A percentile compares a stretch with the other conserved stretches of the same genome.
Evolutionary conservation across 192 early-diverging fungal species (phyloP).

Genomic region (Coemansia sp.): DNA sequence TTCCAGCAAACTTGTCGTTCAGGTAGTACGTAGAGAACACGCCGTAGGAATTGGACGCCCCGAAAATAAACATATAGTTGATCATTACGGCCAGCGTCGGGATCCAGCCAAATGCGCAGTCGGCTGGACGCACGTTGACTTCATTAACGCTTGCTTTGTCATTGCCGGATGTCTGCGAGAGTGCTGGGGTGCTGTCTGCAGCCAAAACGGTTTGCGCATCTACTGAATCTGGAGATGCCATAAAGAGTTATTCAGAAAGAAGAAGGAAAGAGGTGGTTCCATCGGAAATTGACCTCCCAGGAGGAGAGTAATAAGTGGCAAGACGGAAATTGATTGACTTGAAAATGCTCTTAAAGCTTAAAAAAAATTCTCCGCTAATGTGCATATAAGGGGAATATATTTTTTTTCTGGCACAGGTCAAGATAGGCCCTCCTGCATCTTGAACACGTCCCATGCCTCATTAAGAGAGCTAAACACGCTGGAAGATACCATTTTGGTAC

Average conservation of each 20-base stretch:
- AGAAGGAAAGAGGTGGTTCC: too few species aligned
- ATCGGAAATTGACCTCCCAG: too few species aligned
- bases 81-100: constrained; percentile 49
- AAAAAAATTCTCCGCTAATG: constrained; percentile 35
- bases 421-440: constrained; percentile 67
- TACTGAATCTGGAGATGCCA: too few species aligned
- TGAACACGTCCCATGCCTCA: constrained; percentile 94
- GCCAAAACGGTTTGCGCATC: neutral
- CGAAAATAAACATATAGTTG: constrained; percentile 52
- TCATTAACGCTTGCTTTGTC: neutral
- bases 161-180: neutral
- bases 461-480: constrained; percentile 86
- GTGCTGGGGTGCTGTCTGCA: neutral
- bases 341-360: too few species aligned
- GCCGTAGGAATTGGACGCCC: constrained; percentile 39
- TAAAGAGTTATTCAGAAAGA: too few species aligned
- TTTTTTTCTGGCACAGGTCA: neutral
- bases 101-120: constrained; percentile 40
- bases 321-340: too few species aligned
- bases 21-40: constrained; percentile 50
- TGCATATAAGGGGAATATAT: neutral
- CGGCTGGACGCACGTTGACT: constrained; percentile 23
- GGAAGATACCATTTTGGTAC: constrained; percentile 74
- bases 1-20: constrained; percentile 27
- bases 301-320: too few species aligned